These are phyloP conservation scores for Fusarium sacchari DNA, from an alignment of 2,329 filamentous ascomycete genomes.

Conservation along the genomic window DNA sequence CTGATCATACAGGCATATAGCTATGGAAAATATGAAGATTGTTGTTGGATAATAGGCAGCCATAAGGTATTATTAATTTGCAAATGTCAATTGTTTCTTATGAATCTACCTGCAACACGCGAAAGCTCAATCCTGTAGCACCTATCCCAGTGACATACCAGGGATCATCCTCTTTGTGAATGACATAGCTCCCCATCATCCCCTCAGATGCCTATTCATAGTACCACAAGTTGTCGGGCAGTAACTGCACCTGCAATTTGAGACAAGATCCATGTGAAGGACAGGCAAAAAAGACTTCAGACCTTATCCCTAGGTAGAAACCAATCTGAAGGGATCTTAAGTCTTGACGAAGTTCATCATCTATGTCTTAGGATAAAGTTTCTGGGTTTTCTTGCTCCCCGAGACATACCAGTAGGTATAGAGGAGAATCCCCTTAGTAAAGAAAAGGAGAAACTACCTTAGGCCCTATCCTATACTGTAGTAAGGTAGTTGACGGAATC, in stretches of 20 bases:
- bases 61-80: background rate
- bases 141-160: background rate
- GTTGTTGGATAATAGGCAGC: fast-evolving
- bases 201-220: background rate
- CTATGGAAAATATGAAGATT: background rate
- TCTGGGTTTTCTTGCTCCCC: background rate
- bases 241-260: background rate
- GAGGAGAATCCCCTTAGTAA: background rate
- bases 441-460: fast-evolving
- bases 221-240: background rate
- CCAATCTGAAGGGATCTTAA: background rate
- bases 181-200: background rate
- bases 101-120: background rate
- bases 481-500: too few species aligned
- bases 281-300: background rate
- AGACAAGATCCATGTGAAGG: background rate
- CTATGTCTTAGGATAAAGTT: background rate
- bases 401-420: background rate
- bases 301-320: background rate
- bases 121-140: background rate
- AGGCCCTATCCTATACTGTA: fast-evolving
- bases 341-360: background rate
- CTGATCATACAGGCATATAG: background rate
- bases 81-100: background rate
- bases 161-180: background rate